A percentile compares a stretch with the other conserved stretches of the same genome.
Evolutionary conservation across 1,139 yeast species (phyloP).

Genomic region (Yamadazyma kanchanaburiensis): DNA sequence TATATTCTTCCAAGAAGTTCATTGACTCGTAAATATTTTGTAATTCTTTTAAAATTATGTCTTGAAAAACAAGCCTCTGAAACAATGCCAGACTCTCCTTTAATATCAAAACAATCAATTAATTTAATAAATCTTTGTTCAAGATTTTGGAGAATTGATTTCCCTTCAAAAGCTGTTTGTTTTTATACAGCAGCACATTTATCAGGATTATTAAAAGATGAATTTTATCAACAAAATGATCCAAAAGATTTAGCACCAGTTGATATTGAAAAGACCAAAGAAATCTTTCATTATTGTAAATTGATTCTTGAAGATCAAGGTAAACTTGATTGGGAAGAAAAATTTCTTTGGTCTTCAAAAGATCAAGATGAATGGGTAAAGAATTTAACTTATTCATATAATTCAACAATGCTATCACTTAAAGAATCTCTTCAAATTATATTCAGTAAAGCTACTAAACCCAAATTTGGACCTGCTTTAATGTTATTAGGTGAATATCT

Average conservation of each 20-base stretch:
- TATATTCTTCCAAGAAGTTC: constrained; percentile 43
- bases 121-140: constrained; percentile 45
- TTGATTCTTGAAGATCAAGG: constrained; percentile 30
- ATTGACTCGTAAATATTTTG: constrained; percentile 26
- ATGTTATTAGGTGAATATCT: constrained; percentile 50
- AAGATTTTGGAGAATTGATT: constrained; percentile 60
- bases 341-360: constrained; percentile 40
- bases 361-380: constrained; percentile 54
- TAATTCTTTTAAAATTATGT: constrained; percentile 25
- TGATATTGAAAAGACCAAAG: constrained; percentile 23
- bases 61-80: constrained; percentile 18
- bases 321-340: constrained; percentile 33
- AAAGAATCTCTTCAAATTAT: constrained; percentile 43
- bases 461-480: constrained; percentile 59
- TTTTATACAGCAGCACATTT: constrained; percentile 53
- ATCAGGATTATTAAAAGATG: constrained; percentile 34
- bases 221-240: constrained; percentile 20
- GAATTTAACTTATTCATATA: constrained; percentile 46
- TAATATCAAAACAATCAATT: constrained; percentile 36
- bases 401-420: constrained; percentile 45
- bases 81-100: constrained; percentile 15
- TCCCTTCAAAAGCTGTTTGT: constrained; percentile 49
- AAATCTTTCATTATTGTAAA: constrained; percentile 27
- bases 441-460: constrained; percentile 48
- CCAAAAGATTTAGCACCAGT: constrained; percentile 29